Percentiles rank a stretch among this genome's conserved stretches.
Evolutionary conservation across 352 stramenopile species (phyloP).

Genomic region (Phytophthora europaea): DNA sequence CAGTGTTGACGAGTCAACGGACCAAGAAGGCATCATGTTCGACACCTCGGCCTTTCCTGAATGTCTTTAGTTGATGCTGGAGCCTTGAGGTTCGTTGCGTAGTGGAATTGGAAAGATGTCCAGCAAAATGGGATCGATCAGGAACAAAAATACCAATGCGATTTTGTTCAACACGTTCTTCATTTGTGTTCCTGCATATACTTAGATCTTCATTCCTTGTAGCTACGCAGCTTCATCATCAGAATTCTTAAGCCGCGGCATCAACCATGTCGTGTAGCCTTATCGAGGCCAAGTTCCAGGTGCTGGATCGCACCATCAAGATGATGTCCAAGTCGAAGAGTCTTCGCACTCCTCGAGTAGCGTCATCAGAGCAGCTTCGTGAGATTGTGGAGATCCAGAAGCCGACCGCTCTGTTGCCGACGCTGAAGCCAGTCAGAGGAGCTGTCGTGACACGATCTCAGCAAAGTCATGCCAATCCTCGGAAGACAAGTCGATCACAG

Average conservation of each 20-base stretch:
- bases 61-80: not conserved
- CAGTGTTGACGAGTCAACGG: constrained; percentile 25
- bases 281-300: constrained; percentile 76
- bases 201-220: constrained; percentile 4
- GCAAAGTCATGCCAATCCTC: not conserved
- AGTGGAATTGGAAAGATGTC: not conserved
- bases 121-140: constrained; percentile 16
- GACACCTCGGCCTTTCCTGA: constrained; percentile 36
- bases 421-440: constrained; percentile 15
- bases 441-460: constrained; percentile 15
- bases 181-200: constrained; percentile 11
- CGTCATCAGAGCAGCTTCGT: constrained; percentile 61
- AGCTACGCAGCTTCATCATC: constrained; percentile 11
- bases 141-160: constrained; percentile 29
- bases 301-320: constrained; percentile 62
- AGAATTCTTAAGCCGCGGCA: not conserved
- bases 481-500: constrained; percentile 14
- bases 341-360: constrained; percentile 31
- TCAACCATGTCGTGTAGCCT: constrained; percentile 68
- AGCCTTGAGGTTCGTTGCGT: not conserved
- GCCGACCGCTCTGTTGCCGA: constrained; percentile 27
- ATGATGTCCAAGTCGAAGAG: constrained; percentile 48
- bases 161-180: constrained; percentile 1
- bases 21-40: constrained; percentile 36
- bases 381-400: constrained; percentile 54